phyloP scores from a whole-genome alignment of 257 asterid genomes.

The Mitragyna speciosa region DNA sequence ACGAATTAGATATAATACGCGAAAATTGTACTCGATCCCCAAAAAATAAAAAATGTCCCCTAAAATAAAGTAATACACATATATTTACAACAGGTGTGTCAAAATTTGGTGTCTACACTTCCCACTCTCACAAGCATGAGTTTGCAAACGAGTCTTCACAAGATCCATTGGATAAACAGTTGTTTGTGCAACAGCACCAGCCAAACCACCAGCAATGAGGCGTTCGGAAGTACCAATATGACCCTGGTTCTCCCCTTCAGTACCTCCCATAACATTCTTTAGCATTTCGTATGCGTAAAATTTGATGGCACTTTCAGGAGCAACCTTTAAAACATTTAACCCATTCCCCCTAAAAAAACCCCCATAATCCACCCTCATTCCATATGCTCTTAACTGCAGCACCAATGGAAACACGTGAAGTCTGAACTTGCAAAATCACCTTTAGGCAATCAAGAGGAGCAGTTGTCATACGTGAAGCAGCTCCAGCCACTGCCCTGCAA shows the following conservation, averaged over 20 bases:
- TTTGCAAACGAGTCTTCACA: constrained; percentile 89
- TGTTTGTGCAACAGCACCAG: constrained; percentile 98
- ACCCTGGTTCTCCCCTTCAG: constrained; percentile 41
- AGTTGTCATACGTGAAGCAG: constrained; percentile 90
- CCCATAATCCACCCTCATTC: constrained; percentile 68
- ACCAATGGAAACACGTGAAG: constrained; percentile 58
- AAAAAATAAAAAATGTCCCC: too few relatives aligned
- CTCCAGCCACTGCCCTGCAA: constrained; percentile 99
- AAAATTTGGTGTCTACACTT: too few relatives aligned
- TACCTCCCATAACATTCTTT: constrained; percentile 61
- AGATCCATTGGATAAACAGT: constrained; percentile 97
- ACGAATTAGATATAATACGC: too few relatives aligned
- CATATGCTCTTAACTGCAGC: constrained; percentile 64
- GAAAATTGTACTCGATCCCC: too few relatives aligned
- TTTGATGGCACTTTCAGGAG: constrained; percentile 98
- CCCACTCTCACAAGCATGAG: constrained; percentile 66
- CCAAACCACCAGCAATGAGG: constrained; percentile 86
- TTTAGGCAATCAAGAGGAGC: constrained; percentile 96
- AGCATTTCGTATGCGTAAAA: constrained; percentile 79
- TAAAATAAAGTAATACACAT: too few relatives aligned
- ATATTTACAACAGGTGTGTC: too few relatives aligned
- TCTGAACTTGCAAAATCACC: constrained; percentile 89
- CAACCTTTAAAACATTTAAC: constrained; percentile 84
- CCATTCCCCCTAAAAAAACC: constrained; percentile 92
- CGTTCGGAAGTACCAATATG: constrained; percentile 73